Evolutionary conservation across 495 filamentous ascomycete genomes (phyloP), one percentile per base, ranked within the genome.

Genomic region (Neurospora intermedia): DNA sequence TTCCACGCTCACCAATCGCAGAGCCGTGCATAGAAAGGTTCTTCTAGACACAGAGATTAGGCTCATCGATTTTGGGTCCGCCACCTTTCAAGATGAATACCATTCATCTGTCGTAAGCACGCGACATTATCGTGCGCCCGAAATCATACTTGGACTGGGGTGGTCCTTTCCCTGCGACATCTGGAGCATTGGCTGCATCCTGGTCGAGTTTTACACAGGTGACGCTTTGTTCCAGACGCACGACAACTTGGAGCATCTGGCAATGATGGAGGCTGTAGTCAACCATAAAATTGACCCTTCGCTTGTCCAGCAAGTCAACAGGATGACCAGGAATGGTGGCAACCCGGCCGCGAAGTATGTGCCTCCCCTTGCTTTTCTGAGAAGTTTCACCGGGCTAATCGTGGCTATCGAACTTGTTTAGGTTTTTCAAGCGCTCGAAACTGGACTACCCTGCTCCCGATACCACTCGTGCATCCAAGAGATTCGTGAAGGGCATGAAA

Each of bases 161-260:
- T 99, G 96, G 96, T 98, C 93, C 73, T 98, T 92, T 80, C 95
- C 96, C 0, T 98, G 96, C 78, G 96, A 99, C 78, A 94, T 99
- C 66, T 99, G 96, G 96, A 98, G 95, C 84, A 98, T 99, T 70
- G 96, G 96, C 8, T 99, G 96, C 77, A 99, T 99, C 74, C 83
- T 99, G 54, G 96, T 99, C n/a, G 96, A 99, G 76, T 99, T 98
- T 82, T 99, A 93, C 80, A 99, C 96, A 3, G 96, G 96, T 4
- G 96, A 99, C 82, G 96, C 96, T 20, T 84, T 99, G 4, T 99
- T 99, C 80, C 96, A 99, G 81, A 98, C 96, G 0, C 96, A 98
- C 77, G 96, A 99, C 83, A 98, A 98, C 76, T 88, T 98, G 7
- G 96, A 98, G 80, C 96, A 99, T 83, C 84, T 99, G 66, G 96